Percentiles rank a stretch among this genome's conserved stretches.
Evolutionary conservation across 2,329 filamentous ascomycete genomes (phyloP).

Genomic region (Parascedosporium putredinis): DNA sequence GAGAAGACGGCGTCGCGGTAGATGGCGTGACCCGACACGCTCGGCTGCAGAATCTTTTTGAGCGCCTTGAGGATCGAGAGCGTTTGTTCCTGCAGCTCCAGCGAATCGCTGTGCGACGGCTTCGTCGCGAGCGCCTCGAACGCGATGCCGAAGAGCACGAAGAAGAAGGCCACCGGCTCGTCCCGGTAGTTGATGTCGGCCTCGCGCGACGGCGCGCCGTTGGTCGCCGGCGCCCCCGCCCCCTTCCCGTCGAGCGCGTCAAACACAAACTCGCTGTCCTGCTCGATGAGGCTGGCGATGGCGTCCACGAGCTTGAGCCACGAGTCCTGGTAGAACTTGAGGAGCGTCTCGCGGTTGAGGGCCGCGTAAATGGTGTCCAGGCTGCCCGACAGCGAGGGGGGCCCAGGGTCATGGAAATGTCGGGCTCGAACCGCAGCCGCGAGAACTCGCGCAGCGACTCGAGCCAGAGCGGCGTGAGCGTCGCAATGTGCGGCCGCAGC

Average conservation of each 20-base stretch:
- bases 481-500: conserved; percentile 80
- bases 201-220: conserved; percentile 39
- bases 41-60: conserved; percentile 89
- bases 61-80: conserved; percentile 82
- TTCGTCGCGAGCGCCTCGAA: conserved; percentile 90
- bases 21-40: conserved; percentile 90
- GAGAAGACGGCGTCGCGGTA: conserved; percentile 94
- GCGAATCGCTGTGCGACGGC: conserved; percentile 36
- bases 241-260: conserved; percentile 85
- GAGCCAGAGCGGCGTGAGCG: conserved; percentile 85
- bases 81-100: conserved; percentile 67
- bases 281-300: conserved; percentile 92
- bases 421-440: conserved; percentile 84
- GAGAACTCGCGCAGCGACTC: conserved; percentile 91
- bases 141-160: conserved; percentile 90
- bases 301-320: conserved; percentile 97
- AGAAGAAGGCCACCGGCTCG: conserved; percentile 97
- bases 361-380: conserved; percentile 92
- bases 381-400: conserved; percentile 70
- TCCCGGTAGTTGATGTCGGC: conserved; percentile 94
- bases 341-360: conserved; percentile 81
- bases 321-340: conserved; percentile 93
- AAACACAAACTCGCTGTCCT: conserved; percentile 96
- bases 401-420: conserved; percentile 88
- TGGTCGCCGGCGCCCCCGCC: conserved; percentile 30